Base-by-base conservation (phyloP, 176 grass and related monocot genomes). In the Puya raimondii region DNA sequence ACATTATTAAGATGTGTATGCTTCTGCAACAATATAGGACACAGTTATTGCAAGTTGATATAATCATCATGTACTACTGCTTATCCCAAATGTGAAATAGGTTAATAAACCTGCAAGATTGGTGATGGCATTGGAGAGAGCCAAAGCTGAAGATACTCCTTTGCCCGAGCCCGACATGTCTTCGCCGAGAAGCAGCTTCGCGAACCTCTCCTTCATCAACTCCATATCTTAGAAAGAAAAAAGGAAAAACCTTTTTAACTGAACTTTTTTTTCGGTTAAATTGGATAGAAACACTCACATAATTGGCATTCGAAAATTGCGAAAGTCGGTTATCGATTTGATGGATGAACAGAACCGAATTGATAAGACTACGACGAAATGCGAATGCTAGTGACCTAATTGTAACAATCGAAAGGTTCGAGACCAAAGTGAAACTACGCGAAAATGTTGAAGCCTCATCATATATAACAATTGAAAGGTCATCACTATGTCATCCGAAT, bases 121-220 rank as follows among this genome's bases (percentile, higher is more conserved):
- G 11, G 91, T 89, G 72, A 90, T 82, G 78, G 86, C 81, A 18
- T 94, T 94, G 74, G 91, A 94, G 64, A 94, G 81, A 51, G 91
- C 86, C 10, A 94, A 80, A 64, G 91, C 86, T 11, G 91, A 88
- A 63, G 83, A 90, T 23, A 94, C 91, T 25, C 91, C 91, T 74
- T 89, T 94, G 26, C 91, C 86, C 0, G 81, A 74, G 58, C 91
- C 84, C 10, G 86, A 94, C 90, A 94, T 94, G 67, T 94, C 90
- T 76, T 94, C 90, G 11, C 86, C 86, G 13, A 94, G 87, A 66
- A 94, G 74, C 81, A 94, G 81, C 78, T 94, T 89, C 12, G 78
- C 72, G 53, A 94, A 94, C 71, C 64, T 89, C 71, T 94, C 91
- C 73, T 78, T 87, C 86, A 89, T 63, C 76, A 81, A 16, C 21